A percentile compares a stretch with the other conserved stretches of the same genome.
Evolutionary conservation across 176 grass and related monocot genomes (phyloP).

Genomic region (Ananas comosus): DNA sequence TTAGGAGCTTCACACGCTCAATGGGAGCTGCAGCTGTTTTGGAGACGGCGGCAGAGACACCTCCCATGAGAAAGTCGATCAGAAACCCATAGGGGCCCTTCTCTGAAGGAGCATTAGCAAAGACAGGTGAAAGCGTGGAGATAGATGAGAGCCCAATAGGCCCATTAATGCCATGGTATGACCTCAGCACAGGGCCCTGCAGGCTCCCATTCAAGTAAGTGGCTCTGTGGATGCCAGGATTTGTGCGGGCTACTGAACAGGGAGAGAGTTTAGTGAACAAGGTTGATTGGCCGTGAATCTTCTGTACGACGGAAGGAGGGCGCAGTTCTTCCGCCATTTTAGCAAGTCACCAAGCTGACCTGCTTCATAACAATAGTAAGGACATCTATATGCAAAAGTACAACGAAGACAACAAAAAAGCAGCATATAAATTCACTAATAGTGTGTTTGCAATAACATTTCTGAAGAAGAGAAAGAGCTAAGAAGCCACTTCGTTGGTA

Average conservation of each 20-base stretch:
- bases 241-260: not conserved
- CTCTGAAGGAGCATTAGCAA: conserved; percentile 1
- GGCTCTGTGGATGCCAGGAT: not conserved
- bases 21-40: too few species aligned
- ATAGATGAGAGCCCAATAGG: conserved; percentile 1
- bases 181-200: not conserved
- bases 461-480: too few species aligned
- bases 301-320: conserved; percentile 1
- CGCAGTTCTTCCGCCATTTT: not conserved
- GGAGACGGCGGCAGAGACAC: too few species aligned
- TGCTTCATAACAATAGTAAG: too few species aligned
- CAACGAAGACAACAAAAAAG: too few species aligned
- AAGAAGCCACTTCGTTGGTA: too few species aligned
- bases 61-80: not conserved
- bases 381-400: too few species aligned
- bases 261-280: not conserved
- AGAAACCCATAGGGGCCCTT: conserved; percentile 4
- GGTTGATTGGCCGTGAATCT: conserved; percentile 3
- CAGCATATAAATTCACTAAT: too few species aligned
- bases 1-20: too few species aligned
- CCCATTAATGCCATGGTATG: not conserved
- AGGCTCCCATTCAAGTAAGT: not conserved
- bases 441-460: too few species aligned
- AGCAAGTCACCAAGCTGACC: not conserved
- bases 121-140: not conserved